These are phyloP conservation scores for Cyclotella baltica DNA, from an alignment of 108 stramenopile genomes.

Conservation along the genomic window DNA sequence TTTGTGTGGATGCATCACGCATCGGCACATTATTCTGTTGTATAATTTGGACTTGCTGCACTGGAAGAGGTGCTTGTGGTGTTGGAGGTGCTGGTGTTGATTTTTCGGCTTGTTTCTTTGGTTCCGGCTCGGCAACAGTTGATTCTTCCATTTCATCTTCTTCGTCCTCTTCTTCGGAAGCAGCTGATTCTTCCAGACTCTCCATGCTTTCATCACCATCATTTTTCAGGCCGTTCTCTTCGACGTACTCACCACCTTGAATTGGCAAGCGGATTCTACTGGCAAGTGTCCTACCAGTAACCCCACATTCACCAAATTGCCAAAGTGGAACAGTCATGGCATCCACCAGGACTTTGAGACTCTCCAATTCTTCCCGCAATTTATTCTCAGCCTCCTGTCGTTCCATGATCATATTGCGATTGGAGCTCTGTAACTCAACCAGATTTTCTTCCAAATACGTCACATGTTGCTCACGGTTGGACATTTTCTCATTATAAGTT, in stretches of 20 bases:
- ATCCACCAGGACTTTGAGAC: slow-evolving; percentile 67
- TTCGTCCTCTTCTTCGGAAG: slow-evolving; percentile 49
- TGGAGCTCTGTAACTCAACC: slow-evolving; percentile 70
- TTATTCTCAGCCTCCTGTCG: slow-evolving; percentile 64
- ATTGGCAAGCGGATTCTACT: slow-evolving; percentile 48
- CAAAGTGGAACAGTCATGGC: slow-evolving; percentile 79
- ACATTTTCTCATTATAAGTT: slow-evolving; percentile 79
- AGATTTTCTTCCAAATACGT: slow-evolving; percentile 84
- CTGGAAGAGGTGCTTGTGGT: background rate
- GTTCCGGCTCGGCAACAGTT: too few species aligned
- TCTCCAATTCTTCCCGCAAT: slow-evolving; percentile 67
- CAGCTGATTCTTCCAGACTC: slow-evolving; percentile 47
- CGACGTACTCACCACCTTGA: slow-evolving; percentile 29
- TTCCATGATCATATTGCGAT: slow-evolving; percentile 68
- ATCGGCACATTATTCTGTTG: slow-evolving; percentile 39
- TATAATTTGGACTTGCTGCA: slow-evolving; percentile 29
- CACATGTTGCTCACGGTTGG: slow-evolving; percentile 81
- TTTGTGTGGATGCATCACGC: slow-evolving; percentile 56
- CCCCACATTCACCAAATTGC: slow-evolving; percentile 77
- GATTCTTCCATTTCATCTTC: slow-evolving; percentile 41
- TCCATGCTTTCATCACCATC: slow-evolving; percentile 41
- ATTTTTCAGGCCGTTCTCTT: slow-evolving; percentile 28
- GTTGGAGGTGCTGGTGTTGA: background rate
- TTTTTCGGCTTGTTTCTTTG: background rate
- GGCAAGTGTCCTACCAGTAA: slow-evolving; percentile 50